Percentiles rank a stretch among this genome's conserved stretches.
Conservation (phyloP, 495 filamentous ascomycete genomes). For the Aspergillus egyptiacus region DNA sequence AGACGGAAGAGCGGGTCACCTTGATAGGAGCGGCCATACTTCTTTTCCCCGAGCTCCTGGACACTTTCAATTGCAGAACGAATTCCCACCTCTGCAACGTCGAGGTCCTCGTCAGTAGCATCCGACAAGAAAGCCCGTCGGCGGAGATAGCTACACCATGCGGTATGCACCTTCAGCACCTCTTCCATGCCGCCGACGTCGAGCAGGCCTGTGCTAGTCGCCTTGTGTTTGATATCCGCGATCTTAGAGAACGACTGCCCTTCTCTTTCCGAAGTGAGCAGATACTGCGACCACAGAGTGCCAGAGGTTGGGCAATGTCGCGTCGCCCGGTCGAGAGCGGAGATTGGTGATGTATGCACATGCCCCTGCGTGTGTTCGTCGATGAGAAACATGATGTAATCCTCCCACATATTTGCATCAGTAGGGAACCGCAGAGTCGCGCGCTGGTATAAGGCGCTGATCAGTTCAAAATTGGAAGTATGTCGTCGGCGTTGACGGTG, state of each 20-base stretch:
- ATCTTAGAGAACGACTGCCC: conserved; percentile 69
- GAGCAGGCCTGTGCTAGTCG: conserved; percentile 74
- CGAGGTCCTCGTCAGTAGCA: conserved; percentile 80
- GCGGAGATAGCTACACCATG: conserved; percentile 90
- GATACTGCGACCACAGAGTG: conserved; percentile 80
- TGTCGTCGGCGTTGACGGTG: conserved; percentile 49
- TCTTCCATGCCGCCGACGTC: conserved; percentile 72
- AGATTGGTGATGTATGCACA: conserved; percentile 33
- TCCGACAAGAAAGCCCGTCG: conserved; percentile 70
- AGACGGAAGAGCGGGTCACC: conserved; percentile 83
- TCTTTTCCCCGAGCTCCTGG: conserved; percentile 65
- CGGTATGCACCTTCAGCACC: conserved; percentile 78
- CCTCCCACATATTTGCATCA: conserved; percentile 69
- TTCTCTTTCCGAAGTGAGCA: conserved; percentile 74
- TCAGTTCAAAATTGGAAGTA: conserved; percentile 54
- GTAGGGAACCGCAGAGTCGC: conserved; percentile 62
- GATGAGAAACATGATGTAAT: conserved; percentile 69
- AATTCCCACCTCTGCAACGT: conserved; percentile 87
- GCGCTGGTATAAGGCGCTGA: conserved; percentile 71
- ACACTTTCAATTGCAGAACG: conserved; percentile 78
- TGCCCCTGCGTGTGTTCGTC: conserved; percentile 37
- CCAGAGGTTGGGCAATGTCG: conserved; percentile 91
- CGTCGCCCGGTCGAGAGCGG: conserved; percentile 68
- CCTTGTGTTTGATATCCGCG: conserved; percentile 83
- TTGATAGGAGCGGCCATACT: conserved; percentile 67